Evolutionary conservation across 2,329 filamentous ascomycete species (phyloP), one percentile per base, ranked within the genome.

Genomic region (Fusarium sacchari): DNA sequence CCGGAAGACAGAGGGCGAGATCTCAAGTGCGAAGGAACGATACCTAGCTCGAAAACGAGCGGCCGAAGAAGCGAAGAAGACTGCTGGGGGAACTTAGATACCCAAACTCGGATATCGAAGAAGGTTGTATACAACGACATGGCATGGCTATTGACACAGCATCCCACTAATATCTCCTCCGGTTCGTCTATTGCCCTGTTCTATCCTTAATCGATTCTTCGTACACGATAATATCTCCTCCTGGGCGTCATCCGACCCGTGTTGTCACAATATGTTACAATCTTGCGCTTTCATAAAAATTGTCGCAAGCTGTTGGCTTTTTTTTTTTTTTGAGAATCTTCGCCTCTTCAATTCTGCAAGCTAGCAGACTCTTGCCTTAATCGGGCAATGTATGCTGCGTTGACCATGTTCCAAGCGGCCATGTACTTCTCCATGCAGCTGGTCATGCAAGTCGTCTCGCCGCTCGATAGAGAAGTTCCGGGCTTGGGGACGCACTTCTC

Each of bases 391-490:
- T 94, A 94, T 44, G 91, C 87, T 53, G 86, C 82, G 84, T 91
- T 93, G 79, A 94, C 91, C 72, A 88, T 85, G 84, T 95, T 95
- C 93, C 93, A 96, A 17, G 92, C 88, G 37, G 87, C 84, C 87
- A 95, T 94, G 86, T 95, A 96, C 83, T 95, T 95, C 78, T 95
- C 93, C 90, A 95, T 93, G 86, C 93, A 96, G 69, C 88, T 86
- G 26, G 88, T 93, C 79, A 93, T 87, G 85, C 93, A 96, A 28
- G 88, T 86, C 79, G 90, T 86, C 82, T 96, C 93, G 82, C 88
- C 83, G 82, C 87, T 89, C 56, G 91, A 91, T 63, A 95, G 84
- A 60, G 89, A 90, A 56, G 86, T 82, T 65, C 92, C 91, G 60
- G 93, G 92, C 79, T 92, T 91, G 56, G 92, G 87, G 22, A 95